phyloP scores from a whole-genome alignment of 208 protist genomes.

The Tetramitus jugosus region DNA sequence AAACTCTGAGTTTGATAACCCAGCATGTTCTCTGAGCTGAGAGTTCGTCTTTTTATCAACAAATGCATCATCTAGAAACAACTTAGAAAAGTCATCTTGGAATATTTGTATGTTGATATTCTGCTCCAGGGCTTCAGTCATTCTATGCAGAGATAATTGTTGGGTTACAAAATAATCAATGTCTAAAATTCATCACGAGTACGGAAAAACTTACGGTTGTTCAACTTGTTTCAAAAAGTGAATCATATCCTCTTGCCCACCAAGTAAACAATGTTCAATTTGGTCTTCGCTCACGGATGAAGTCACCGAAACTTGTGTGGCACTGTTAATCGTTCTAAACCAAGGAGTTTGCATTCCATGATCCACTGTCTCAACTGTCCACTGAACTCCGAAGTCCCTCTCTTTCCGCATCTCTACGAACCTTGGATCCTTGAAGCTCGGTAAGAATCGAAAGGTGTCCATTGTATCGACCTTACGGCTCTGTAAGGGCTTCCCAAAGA shows the following conservation, averaged over 20 bases:
- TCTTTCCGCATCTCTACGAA: neutral
- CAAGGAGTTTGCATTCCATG: neutral
- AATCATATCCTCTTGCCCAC: neutral
- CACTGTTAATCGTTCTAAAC: constrained; percentile 4
- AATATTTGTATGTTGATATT: constrained; percentile 12
- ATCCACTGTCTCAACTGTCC: neutral
- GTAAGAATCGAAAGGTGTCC: constrained; percentile 1
- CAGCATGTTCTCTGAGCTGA: neutral
- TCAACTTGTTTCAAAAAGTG: neutral
- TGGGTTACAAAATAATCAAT: too few relatives aligned
- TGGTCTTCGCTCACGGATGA: neutral
- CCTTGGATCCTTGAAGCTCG: constrained; percentile 1
- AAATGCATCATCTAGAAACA: neutral
- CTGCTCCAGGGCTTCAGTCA: neutral
- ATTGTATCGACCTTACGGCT: neutral
- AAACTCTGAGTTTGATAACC: neutral
- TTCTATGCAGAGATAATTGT: too few relatives aligned
- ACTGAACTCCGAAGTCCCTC: constrained; percentile 12
- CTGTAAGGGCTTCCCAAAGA: neutral
- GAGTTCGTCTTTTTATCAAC: neutral
- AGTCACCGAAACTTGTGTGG: neutral
- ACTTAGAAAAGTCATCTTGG: constrained; percentile 2
- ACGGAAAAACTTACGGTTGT: too few relatives aligned
- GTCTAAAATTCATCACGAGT: too few relatives aligned
- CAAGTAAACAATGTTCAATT: neutral